Base-by-base conservation (phyloP, 108 stramenopile genomes). In the Halocafeteria seosinensis region DNA sequence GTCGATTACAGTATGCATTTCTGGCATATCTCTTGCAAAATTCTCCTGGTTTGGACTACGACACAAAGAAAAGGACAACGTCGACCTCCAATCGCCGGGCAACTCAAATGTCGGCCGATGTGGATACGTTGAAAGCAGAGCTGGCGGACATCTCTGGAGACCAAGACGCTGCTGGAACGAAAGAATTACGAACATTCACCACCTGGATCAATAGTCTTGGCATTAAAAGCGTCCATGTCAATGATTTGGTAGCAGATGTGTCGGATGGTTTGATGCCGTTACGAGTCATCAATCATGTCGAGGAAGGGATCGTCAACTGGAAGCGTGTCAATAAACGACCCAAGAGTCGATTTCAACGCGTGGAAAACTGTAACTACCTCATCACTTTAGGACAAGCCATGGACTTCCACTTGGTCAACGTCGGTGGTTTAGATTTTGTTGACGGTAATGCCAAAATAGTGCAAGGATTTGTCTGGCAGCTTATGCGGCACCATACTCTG, bases 151-250 rank as follows among this genome's bases (percentile, higher is more conserved):
- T 25, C 25, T 34, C 5, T 13, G 0, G 26, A 27, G 59, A 61
- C 42, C 42, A 21, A 27, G 34, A 37, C 34, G 62, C 27, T 25
- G 37, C 9, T 9, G 9, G 69, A 55, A 65, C 74, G n/a, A 71
- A 77, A 13, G 78, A 80, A 65, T 74, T 68, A 61, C 67, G 76
- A 30, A 60, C 70, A 24, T 73, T 78, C 63, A 61, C 69, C 12
- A 64, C 69, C 74, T 80, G 78, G 78, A 75, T 80, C 58, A 78
- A 78, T 62, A 70, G 68, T 42, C 76, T 78, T 62, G 6, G 65
- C 34, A 50, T 68, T 23, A 33, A 33, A 12, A 55, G 63, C 33
- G 50, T 78, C 50, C 61, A 69, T 64, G 34, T 80, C 30, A 35
- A 38, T 64, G 75, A 80, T 70, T 55, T 80, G 26, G 75, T 76